Evolutionary conservation across 2,329 filamentous ascomycete species (phyloP).

Genomic region (Rachicladosporium sp.): DNA sequence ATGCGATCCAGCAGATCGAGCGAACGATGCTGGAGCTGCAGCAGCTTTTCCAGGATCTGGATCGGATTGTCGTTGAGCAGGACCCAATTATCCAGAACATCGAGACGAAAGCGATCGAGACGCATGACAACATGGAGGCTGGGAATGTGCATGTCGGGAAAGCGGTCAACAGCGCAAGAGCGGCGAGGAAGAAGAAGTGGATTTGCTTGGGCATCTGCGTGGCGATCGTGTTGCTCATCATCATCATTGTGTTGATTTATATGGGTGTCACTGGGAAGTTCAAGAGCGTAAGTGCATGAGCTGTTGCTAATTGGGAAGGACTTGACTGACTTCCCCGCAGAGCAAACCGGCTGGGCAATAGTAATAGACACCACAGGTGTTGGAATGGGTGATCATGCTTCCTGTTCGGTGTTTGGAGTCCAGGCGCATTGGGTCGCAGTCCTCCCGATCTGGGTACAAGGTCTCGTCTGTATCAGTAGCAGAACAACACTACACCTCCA

Average conservation of each 20-base stretch:
- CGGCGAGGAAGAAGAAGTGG: conserved; percentile 90
- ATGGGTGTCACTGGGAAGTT: conserved; percentile 6
- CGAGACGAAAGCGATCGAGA: conserved; percentile 76
- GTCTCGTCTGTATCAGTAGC: too few species aligned
- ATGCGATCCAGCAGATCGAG: conserved; percentile 85
- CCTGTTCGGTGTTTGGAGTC: too few species aligned
- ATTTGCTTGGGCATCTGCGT: conserved; percentile 68
- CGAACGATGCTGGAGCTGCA: conserved; percentile 76
- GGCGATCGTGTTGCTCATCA: conserved; percentile 12
- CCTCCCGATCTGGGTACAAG: too few species aligned
- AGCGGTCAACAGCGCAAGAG: conserved; percentile 71
- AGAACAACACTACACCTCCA: conserved; percentile 19
- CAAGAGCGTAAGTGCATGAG: neutral
- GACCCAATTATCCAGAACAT: conserved; percentile 69
- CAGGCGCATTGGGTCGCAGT: too few species aligned
- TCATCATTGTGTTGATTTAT: conserved; percentile 6
- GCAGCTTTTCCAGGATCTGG: conserved; percentile 81
- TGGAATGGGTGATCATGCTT: too few species aligned
- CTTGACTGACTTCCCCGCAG: too few species aligned
- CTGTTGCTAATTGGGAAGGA: neutral
- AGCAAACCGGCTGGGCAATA: too few species aligned
- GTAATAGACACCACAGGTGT: too few species aligned
- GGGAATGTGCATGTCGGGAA: conserved; percentile 71
- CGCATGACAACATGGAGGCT: conserved; percentile 70
- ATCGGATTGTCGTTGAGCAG: conserved; percentile 74